Conservation (phyloP, 139 green algal species). For the Raphidocelis subcapitata region DNA sequence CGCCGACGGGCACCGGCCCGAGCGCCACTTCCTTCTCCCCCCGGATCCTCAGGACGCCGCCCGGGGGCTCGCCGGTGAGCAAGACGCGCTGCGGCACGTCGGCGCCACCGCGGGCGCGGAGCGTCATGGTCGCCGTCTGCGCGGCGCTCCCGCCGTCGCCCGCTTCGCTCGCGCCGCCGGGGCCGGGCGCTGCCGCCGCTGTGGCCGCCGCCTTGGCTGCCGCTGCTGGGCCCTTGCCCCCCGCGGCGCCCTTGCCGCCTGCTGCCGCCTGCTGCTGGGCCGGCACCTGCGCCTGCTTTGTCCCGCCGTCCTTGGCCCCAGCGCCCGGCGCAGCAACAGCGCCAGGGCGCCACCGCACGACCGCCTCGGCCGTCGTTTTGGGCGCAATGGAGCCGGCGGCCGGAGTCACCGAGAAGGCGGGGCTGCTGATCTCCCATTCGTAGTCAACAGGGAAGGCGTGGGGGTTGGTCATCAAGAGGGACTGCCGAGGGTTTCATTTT, state of each 20-base stretch:
- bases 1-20: constrained; percentile 42
- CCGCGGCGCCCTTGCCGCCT: background rate
- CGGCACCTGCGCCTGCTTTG: background rate
- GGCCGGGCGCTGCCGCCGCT: too few relatives aligned
- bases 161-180: too few relatives aligned
- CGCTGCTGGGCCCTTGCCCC: too few relatives aligned
- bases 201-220: too few relatives aligned
- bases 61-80: constrained; percentile 45
- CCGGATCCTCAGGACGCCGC: constrained; percentile 46
- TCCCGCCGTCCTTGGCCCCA: background rate
- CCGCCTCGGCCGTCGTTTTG: constrained; percentile 15
- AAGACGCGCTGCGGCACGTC: constrained; percentile 4
- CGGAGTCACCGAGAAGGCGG: constrained; percentile 41
- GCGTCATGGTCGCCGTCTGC: background rate
- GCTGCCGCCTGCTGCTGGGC: background rate
- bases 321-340: too few relatives aligned
- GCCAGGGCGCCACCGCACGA: too few relatives aligned
- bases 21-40: constrained; percentile 57
- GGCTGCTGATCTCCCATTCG: constrained; percentile 33
- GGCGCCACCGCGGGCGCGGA: background rate
- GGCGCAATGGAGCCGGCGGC: constrained; percentile 37
- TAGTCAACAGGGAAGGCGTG: constrained; percentile 66
- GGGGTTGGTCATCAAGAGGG: constrained; percentile 59
- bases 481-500: constrained; percentile 34
- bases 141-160: background rate